phyloP scores from a whole-genome alignment of 257 asterid genomes.

The Salvia splendens region DNA sequence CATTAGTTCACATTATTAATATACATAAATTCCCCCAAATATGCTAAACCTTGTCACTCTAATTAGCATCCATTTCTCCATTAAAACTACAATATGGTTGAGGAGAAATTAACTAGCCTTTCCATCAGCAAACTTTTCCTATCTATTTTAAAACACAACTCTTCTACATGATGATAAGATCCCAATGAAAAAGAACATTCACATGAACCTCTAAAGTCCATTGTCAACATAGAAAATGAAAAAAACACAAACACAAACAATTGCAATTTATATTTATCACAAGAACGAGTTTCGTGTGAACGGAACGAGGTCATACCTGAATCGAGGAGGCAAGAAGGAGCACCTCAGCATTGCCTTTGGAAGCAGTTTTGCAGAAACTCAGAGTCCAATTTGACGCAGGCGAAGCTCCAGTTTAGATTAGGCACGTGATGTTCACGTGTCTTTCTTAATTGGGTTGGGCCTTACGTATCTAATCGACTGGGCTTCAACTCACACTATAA shows the following conservation, averaged over 20 bases:
- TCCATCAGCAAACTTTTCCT: not conserved
- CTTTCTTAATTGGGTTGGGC: not conserved
- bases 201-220: not conserved
- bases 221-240: not conserved
- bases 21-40: not conserved
- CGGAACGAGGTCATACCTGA: constrained; percentile 38
- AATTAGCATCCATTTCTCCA: not conserved
- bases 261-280: constrained; percentile 1
- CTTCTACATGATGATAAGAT: not conserved
- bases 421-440: constrained; percentile 30
- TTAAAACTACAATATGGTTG: not conserved
- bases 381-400: constrained; percentile 3
- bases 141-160: not conserved
- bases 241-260: not conserved
- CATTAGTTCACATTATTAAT: not conserved
- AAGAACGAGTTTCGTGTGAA: not conserved
- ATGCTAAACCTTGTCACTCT: not conserved
- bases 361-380: constrained; percentile 8
- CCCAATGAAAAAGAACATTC: not conserved
- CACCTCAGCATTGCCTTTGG: constrained; percentile 49
- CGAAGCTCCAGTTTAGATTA: constrained; percentile 14
- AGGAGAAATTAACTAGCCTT: not conserved
- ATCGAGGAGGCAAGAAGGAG: constrained; percentile 44
- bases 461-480: not conserved
- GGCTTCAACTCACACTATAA: no score